phyloP scores from a whole-genome alignment of 352 stramenopile species.

The Achlya hypogyna region DNA sequence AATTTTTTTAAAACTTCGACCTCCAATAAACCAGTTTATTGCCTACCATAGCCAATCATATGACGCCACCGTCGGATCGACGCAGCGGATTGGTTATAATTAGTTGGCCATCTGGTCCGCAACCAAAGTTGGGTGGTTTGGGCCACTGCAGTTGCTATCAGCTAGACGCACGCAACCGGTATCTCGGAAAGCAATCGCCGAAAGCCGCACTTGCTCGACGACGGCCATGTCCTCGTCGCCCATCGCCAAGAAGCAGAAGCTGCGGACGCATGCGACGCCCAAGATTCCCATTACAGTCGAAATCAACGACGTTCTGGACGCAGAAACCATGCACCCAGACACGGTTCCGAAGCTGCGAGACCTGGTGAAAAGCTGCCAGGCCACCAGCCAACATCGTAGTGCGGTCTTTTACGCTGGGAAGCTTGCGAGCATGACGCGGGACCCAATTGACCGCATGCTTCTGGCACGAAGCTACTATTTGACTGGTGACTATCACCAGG shows the following conservation, averaged over 20 bases:
- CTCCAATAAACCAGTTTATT: not conserved
- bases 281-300: conserved; percentile 34
- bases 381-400: conserved; percentile 10
- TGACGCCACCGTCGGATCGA: not conserved
- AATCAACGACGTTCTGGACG: conserved; percentile 30
- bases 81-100: not conserved
- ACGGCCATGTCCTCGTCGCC: conserved; percentile 12
- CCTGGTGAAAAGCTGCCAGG: conserved; percentile 8
- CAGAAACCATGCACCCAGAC: conserved; percentile 71
- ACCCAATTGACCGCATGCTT: conserved; percentile 51
- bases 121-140: not conserved
- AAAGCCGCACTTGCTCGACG: too few relatives aligned
- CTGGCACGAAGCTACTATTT: conserved; percentile 67
- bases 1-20: not conserved
- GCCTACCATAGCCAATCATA: not conserved
- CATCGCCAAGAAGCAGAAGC: conserved; percentile 19
- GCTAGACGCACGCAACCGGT: too few relatives aligned
- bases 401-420: conserved; percentile 23
- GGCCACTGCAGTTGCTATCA: too few relatives aligned
- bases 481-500: conserved; percentile 61
- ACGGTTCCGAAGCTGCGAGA: conserved; percentile 28
- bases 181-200: too few relatives aligned
- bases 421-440: conserved; percentile 39
- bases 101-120: too few relatives aligned
- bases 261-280: conserved; percentile 26